phyloP scores from a whole-genome alignment of 805 yeast species.

The Metschnikowia colocasiae region DNA sequence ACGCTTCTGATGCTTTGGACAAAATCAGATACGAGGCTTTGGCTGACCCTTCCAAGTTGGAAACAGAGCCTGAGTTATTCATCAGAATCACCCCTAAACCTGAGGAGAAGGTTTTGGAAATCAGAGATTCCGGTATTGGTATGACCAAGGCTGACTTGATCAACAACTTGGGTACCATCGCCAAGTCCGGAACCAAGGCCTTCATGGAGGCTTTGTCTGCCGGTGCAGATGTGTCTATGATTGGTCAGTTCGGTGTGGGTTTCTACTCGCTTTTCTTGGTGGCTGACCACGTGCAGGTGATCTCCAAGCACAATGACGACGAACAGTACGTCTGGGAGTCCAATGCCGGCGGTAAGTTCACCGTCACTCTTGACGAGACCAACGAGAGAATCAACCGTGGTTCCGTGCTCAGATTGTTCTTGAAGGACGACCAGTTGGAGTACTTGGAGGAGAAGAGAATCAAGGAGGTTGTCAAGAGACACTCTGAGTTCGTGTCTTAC shows the following conservation, averaged over 20 bases:
- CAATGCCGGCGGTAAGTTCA: conserved; percentile 99
- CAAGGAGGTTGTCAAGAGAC: conserved; percentile 98
- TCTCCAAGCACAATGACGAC: conserved; percentile 97
- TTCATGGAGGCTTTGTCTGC: conserved; percentile 99
- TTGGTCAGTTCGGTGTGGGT: conserved; percentile 99
- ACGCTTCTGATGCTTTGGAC: conserved; percentile 98
- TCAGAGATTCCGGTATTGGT: conserved; percentile 99
- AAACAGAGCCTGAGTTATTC: conserved; percentile 92
- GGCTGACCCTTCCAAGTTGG: conserved; percentile 86
- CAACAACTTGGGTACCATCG: conserved; percentile 99
- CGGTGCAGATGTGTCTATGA: conserved; percentile 99
- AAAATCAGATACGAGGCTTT: conserved; percentile 96
- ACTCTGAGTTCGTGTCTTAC: conserved; percentile 98
- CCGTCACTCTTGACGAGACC: conserved; percentile 84
- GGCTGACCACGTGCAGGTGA: conserved; percentile 98
- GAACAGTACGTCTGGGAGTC: conserved; percentile 99
- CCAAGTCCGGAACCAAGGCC: conserved; percentile 99
- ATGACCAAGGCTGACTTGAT: conserved; percentile 99
- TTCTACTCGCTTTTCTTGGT: conserved; percentile 99
- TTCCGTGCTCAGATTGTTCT: conserved; percentile 88
- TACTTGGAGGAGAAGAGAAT: conserved; percentile 99
- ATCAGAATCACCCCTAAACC: conserved; percentile 97
- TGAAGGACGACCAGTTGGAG: conserved; percentile 98
- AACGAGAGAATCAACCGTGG: conserved; percentile 92
- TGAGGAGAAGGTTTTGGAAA: conserved; percentile 89